Conservation (phyloP, 306 rosid genomes). For the Citrullus mucosospermus region DNA sequence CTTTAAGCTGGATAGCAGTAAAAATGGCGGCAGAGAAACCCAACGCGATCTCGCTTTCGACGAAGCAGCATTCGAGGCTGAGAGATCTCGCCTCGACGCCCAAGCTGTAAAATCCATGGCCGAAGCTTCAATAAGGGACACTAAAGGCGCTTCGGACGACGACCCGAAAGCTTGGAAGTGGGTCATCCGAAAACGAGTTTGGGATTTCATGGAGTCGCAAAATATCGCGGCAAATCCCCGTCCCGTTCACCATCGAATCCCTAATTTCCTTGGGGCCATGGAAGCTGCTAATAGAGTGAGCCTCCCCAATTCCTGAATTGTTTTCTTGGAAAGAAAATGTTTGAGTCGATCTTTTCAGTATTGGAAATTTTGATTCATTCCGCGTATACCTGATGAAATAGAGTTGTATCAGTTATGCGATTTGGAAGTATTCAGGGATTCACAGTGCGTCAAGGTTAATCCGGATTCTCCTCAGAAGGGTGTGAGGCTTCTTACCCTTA, state of each 20-base stretch:
- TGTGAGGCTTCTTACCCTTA: conserved; percentile 82
- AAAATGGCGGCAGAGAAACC: neutral
- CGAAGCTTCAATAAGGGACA: conserved; percentile 24
- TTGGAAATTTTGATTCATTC: neutral
- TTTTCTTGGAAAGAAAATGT: neutral
- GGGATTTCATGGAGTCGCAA: conserved; percentile 63
- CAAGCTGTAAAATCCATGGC: conserved; percentile 60
- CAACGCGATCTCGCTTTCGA: conserved; percentile 24
- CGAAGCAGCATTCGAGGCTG: conserved; percentile 67
- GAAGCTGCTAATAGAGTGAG: conserved; percentile 57
- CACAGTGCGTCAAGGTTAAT: conserved; percentile 79
- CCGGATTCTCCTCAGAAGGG: conserved; percentile 98
- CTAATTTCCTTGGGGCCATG: conserved; percentile 75
- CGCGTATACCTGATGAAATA: neutral
- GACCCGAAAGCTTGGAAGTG: conserved; percentile 94
- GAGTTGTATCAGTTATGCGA: conserved; percentile 43
- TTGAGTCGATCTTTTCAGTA: neutral
- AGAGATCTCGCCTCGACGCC: conserved; percentile 62
- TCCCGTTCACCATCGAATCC: conserved; percentile 89
- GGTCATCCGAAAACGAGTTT: conserved; percentile 71
- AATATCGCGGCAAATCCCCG: conserved; percentile 61
- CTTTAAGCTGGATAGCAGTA: conserved; percentile 15
- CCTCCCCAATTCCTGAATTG: neutral
- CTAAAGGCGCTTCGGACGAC: conserved; percentile 6
- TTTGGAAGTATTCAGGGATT: conserved; percentile 43